Base-by-base conservation (phyloP, 441 rosid species). In the Isatis lusitanica region DNA sequence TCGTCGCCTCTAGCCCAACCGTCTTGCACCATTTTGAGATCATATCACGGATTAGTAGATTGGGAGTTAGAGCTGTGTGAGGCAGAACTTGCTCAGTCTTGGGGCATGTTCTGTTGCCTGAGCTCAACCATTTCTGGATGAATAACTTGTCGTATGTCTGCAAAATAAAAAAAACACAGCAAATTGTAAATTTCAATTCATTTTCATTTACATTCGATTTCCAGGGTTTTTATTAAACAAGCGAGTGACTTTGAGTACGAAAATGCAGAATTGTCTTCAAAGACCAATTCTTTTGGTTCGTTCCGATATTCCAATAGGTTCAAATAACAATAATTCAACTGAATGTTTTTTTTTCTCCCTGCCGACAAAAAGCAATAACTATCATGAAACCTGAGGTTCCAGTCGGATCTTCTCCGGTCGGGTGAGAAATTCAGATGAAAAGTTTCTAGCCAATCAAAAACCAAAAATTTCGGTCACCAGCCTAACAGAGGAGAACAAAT, bases 101-200 rank as follows among this genome's bases (percentile, higher is more conserved):
- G 33, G 99, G 99, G 75, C 99, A 94, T 36, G 96, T 89, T 71
- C 93, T 60, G 60, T 90, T 92, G 40, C 96, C 98, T 5, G 88
- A 81, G 61, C 86, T 89, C 58, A 94, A 77, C 98, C 97, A 94
- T 75, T 87, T 92, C 83, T 84, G 87, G 36, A 94, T 94, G 60
- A 84, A 92, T 7, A 85, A 83, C 76, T 90, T 83, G 35, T 94
- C 99, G 31, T 85, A 94, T 13, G 99, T 94, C 99, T 94, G 92
- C 80, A 83, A 7, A 51, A 6, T 5, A 51, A 26, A 50, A 79
- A 65, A 59, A 21, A 35, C 31, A 70, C 13, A 63, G 5, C 1
- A 28, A 30, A 67, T 28, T 28, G 15, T 4, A 33, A 65, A 9
- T 9, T 40, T 16, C 59, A 59, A 67, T 31, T 31, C 66, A 65